Evolutionary conservation across 2,329 filamentous ascomycete genomes (phyloP).

Genomic region (Triangularia setosa): DNA sequence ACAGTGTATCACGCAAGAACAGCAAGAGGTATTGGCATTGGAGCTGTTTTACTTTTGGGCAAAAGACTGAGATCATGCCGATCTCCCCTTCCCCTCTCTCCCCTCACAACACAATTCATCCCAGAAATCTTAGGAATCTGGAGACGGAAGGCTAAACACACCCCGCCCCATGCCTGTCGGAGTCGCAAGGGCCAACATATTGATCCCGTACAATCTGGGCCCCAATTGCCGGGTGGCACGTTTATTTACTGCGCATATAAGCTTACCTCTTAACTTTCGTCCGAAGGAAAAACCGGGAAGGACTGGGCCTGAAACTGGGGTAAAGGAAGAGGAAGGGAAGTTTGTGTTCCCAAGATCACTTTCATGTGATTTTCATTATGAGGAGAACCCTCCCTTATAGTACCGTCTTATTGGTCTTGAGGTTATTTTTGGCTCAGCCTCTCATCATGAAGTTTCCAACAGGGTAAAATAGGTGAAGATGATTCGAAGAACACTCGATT

Average conservation of each 20-base stretch:
- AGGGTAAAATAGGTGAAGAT: not conserved
- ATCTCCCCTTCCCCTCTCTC: not conserved
- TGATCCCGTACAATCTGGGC: not conserved
- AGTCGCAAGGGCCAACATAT: not conserved
- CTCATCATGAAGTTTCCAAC: not conserved
- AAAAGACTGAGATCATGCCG: not conserved
- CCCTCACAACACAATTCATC: not conserved
- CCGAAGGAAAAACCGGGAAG: not conserved
- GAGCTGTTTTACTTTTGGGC: not conserved
- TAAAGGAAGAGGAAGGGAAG: not conserved
- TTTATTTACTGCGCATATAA: not conserved
- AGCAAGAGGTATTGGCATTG: not conserved
- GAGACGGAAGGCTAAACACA: not conserved
- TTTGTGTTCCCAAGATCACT: not conserved
- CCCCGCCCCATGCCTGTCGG: not conserved
- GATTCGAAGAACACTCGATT: not conserved
- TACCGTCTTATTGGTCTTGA: not conserved
- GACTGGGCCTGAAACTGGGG: not conserved
- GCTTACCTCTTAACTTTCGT: not conserved
- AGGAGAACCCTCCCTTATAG: not conserved
- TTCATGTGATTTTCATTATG: not conserved
- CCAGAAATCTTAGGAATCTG: not conserved
- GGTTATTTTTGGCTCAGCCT: not conserved
- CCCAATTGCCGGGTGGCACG: not conserved
- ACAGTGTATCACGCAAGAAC: not conserved